Base-by-base conservation (phyloP, 1,139 yeast genomes). In the Chernovozyma sophiae-reginae region DNA sequence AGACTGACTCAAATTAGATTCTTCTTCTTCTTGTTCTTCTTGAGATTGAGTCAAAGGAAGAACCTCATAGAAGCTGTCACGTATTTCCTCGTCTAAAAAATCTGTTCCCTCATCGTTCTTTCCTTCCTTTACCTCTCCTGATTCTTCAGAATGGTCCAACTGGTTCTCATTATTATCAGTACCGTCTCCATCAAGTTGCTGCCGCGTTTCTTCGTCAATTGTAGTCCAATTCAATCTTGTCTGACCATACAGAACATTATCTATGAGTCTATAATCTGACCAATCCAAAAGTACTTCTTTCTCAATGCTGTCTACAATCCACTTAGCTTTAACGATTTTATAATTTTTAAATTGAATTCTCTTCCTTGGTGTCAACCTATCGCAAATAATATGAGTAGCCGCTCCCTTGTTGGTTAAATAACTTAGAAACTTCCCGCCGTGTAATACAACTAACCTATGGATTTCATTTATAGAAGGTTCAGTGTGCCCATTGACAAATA, bases 401-500 rank as follows among this genome's bases (percentile, higher is more conserved):
- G 75, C 69, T 4, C 83, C 72, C 51, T 89, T 89, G 19, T 82
- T 79, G 5, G 77, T 68, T 33, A 90, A 57, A 57, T 77, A 81
- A 43, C 82, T 81, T 19, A 84, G 56, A 47, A 86, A 86, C 40
- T 65, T 72, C 0, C 98, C 98, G 0, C 97, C 97, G 55, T 89
- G 75, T 7, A 78, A 50, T 3, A 86, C 77, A 4, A 92, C 80
- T 45, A 86, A 52, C 39, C 81, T 72, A 51, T 86, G 92, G 22
- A 92, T 65, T 44, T 79, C 85, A 34, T 74, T 66, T 13, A 87
- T 72, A 5, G 92, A 79, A 0, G 97, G 97, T 3, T 61, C 62
- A 0, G 97, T 92, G 51, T 83, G 79, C 0, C 98, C 98, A 52
- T 89, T 90, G 17, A 92, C 87, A 53, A 82, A 80, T 4, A 90